Percentiles rank a stretch among this genome's conserved stretches.
Evolutionary conservation across 2,329 filamentous ascomycete species (phyloP).

Genomic region (Fusarium brachygibbosum): DNA sequence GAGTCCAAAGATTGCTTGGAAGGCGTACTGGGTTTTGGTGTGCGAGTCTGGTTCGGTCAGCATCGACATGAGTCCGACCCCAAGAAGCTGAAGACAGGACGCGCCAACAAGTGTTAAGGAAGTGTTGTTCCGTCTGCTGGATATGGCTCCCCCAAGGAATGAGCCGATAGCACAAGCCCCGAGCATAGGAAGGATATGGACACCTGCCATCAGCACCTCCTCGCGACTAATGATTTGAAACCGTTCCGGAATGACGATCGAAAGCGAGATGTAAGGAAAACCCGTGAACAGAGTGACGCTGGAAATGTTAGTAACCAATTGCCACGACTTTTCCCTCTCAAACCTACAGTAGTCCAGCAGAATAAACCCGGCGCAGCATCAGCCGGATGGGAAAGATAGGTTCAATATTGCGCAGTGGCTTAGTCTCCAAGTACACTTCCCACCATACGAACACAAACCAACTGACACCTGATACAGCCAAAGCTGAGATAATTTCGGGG

Average conservation of each 20-base stretch:
- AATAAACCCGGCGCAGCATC: conserved; percentile 63
- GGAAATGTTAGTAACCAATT: conserved; percentile 26
- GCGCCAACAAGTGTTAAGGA: conserved; percentile 64
- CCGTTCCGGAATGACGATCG: conserved; percentile 70
- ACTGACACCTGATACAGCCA: conserved; percentile 62
- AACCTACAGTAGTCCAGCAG: conserved; percentile 64
- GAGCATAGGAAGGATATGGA: conserved; percentile 71
- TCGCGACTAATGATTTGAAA: conserved; percentile 71
- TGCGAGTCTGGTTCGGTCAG: conserved; percentile 53
- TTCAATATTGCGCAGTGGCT: conserved; percentile 58
- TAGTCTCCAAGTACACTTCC: conserved; percentile 62
- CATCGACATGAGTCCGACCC: conserved; percentile 64
- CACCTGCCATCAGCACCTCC: conserved; percentile 65
- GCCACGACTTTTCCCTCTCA: background rate
- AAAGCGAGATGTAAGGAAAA: conserved; percentile 69
- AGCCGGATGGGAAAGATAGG: conserved; percentile 69
- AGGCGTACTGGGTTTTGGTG: conserved; percentile 64
- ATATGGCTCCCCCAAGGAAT: conserved; percentile 67
- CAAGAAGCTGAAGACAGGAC: conserved; percentile 65
- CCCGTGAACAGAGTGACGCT: conserved; percentile 70
- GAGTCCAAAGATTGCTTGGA: conserved; percentile 68
- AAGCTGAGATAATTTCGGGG: conserved; percentile 62
- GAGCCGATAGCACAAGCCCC: conserved; percentile 69
- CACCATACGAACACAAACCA: conserved; percentile 65
- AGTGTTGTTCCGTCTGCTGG: conserved; percentile 67